Evolutionary conservation across 257 asterid species (phyloP).

Genomic region (Phtheirospermum japonicum): DNA sequence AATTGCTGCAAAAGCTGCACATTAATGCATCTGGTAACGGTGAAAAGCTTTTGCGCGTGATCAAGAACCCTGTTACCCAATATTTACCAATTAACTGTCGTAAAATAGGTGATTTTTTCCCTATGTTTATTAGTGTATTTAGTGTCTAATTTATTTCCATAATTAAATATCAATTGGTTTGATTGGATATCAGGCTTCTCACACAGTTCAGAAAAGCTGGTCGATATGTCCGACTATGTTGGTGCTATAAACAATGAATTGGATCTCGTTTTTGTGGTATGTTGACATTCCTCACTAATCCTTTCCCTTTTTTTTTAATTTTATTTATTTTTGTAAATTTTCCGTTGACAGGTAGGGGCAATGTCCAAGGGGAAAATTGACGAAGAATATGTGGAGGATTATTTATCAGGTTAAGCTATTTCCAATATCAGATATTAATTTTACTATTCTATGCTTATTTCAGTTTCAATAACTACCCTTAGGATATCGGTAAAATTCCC

Average conservation of each 20-base stretch:
- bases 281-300: slow-evolving; percentile 6
- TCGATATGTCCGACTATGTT: slow-evolving; percentile 67
- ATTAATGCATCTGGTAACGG: slow-evolving; percentile 69
- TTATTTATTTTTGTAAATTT: not conserved
- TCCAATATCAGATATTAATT: not conserved
- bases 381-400: slow-evolving; percentile 68
- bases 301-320: not conserved
- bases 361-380: slow-evolving; percentile 94
- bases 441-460: not conserved
- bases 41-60: slow-evolving; percentile 68
- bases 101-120: slow-evolving; percentile 59
- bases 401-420: slow-evolving; percentile 58
- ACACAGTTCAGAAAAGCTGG: slow-evolving; percentile 81
- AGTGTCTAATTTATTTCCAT: slow-evolving; percentile 4
- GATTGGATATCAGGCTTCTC: slow-evolving; percentile 63
- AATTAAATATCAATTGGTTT: slow-evolving; percentile 13
- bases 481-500: not conserved
- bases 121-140: not conserved
- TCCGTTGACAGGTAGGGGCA: slow-evolving; percentile 73
- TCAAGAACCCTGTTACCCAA: slow-evolving; percentile 78
- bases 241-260: slow-evolving; percentile 45
- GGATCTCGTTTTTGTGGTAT: slow-evolving; percentile 87
- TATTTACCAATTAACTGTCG: slow-evolving; percentile 71
- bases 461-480: not conserved
- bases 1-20: slow-evolving; percentile 69